phyloP scores from a whole-genome alignment of 345 rosid species.

The rapeseed (Brassica napus) region Da-Ae NC_063444.1:11234001-11234500 shows the following conservation, averaged over 20 bases:
- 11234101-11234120: constrained; percentile 86
- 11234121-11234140: constrained; percentile 77
- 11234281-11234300: constrained; percentile 90
- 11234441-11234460: constrained; percentile 81
- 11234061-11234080: constrained; percentile 33
- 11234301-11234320: constrained; percentile 92
- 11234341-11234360: background rate
- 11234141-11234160: constrained; percentile 84
- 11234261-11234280: constrained; percentile 81
- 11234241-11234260: constrained; percentile 87
- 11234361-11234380: background rate
- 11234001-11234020: background rate
- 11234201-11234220: background rate
- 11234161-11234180: constrained; percentile 52
- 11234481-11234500: constrained; percentile 64
- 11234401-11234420: constrained; percentile 78
- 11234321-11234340: constrained; percentile 9
- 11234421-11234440: constrained; percentile 86
- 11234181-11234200: background rate
- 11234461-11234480: constrained; percentile 76
- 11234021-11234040: constrained; percentile 22
- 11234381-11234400: constrained; percentile 20
- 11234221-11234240: background rate
- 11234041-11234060: constrained; percentile 13
- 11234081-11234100: constrained; percentile 76